Percentiles rank a stretch among this genome's conserved stretches.
Conservation (phyloP, 176 grass and related monocot genomes). For the Poa annua region DNA sequence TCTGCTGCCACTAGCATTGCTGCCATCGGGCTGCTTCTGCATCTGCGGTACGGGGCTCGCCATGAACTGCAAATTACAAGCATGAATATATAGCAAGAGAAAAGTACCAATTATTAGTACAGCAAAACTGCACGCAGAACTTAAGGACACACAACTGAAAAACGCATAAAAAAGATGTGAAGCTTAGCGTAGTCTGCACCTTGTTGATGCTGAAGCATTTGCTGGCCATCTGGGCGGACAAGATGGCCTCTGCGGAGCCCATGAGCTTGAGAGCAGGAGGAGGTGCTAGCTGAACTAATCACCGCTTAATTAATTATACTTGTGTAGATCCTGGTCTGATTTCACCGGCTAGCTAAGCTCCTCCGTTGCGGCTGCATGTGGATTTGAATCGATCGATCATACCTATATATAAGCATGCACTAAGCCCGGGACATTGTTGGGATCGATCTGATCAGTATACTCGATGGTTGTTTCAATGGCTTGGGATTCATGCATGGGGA, state of each 20-base stretch:
- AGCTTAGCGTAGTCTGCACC: neutral
- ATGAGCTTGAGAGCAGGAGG: neutral
- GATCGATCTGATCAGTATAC: neutral
- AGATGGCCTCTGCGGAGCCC: constrained; percentile 37
- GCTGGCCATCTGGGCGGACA: constrained; percentile 15
- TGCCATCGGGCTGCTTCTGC: constrained; percentile 7
- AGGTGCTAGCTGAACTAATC: neutral
- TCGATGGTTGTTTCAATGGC: neutral
- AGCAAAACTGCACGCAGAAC: neutral
- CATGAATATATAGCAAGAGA: too few relatives aligned
- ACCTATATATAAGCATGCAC: neutral
- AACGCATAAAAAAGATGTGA: neutral
- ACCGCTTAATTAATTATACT: neutral
- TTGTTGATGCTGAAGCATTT: constrained; percentile 17
- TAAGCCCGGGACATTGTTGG: neutral
- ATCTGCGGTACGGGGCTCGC: constrained; percentile 3
- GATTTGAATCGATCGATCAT: neutral
- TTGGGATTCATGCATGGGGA: constrained; percentile 37
- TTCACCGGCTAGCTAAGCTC: neutral
- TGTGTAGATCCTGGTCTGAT: neutral
- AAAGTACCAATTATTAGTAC: neutral
- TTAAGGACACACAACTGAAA: neutral
- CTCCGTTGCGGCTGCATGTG: neutral
- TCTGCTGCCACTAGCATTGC: neutral
- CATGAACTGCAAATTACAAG: constrained; percentile 10